Conservation (phyloP, 306 rosid species). For the Fragaria ananassa region DNA sequence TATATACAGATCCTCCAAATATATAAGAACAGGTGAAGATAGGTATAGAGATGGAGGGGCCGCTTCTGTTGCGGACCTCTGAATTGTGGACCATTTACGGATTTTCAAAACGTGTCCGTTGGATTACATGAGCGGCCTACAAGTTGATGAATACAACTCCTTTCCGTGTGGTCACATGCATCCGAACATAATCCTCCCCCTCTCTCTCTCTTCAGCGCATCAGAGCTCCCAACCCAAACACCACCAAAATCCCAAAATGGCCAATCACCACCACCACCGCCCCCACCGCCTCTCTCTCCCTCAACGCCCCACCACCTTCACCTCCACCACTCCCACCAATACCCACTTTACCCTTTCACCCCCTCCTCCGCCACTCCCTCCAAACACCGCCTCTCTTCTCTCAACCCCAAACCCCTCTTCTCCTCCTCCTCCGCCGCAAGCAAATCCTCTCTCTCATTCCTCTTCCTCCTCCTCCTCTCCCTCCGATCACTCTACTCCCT, state of each 20-base stretch:
- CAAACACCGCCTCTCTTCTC: slow-evolving; percentile 48
- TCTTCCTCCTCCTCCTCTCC: slow-evolving; percentile 63
- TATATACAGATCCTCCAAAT: not conserved
- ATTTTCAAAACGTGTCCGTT: no score
- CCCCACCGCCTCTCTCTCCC: slow-evolving; percentile 26
- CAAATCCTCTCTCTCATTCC: slow-evolving; percentile 56
- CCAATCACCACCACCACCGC: slow-evolving; percentile 43
- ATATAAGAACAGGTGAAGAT: not conserved
- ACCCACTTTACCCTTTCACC: slow-evolving; percentile 48
- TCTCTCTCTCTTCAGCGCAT: no score
- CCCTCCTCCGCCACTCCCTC: slow-evolving; percentile 62
- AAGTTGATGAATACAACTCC: no score
- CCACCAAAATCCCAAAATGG: slow-evolving; percentile 38
- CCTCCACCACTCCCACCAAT: slow-evolving; percentile 28
- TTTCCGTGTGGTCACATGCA: no score
- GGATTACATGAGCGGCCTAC: no score
- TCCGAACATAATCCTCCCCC: no score
- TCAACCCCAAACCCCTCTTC: slow-evolving; percentile 39
- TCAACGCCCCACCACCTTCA: slow-evolving; percentile 28
- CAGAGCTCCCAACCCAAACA: not conserved
- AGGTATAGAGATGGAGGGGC: not conserved
- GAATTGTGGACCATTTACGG: no score
- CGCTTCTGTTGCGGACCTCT: no score
- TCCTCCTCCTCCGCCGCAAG: slow-evolving; percentile 7
- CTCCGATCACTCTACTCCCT: slow-evolving; percentile 69